Conservation (phyloP, 2,329 filamentous ascomycete species). For the Orbilia javanica region DNA sequence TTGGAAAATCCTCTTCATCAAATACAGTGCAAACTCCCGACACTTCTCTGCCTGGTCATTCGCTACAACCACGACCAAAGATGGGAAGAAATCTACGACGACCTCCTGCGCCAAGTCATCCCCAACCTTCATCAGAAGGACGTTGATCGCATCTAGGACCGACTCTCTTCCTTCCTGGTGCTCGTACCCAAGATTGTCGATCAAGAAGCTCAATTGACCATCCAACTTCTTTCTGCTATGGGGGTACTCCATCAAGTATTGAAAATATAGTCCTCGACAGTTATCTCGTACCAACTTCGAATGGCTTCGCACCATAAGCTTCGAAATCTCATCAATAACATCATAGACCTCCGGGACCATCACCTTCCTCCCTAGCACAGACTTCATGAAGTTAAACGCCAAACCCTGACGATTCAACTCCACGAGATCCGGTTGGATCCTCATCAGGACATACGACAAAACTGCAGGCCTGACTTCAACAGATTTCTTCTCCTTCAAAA, state of each 20-base stretch:
- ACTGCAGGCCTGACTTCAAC: slow-evolving; percentile 83
- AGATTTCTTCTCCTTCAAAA: slow-evolving; percentile 83
- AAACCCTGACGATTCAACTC: slow-evolving; percentile 92
- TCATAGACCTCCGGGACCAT: slow-evolving; percentile 92
- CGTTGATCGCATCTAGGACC: slow-evolving; percentile 89
- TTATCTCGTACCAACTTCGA: slow-evolving; percentile 88
- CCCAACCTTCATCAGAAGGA: slow-evolving; percentile 86
- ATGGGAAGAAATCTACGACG: slow-evolving; percentile 83
- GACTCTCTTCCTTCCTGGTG: slow-evolving; percentile 89
- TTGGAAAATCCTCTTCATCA: slow-evolving; percentile 84
- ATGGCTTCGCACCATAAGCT: slow-evolving; percentile 95
- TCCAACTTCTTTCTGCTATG: slow-evolving; percentile 89
- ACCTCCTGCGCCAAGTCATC: slow-evolving; percentile 86
- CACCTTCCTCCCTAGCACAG: slow-evolving; percentile 85
- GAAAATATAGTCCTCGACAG: slow-evolving; percentile 88
- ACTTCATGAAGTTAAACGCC: slow-evolving; percentile 92
- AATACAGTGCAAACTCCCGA: slow-evolving; percentile 80
- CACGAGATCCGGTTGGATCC: slow-evolving; percentile 87
- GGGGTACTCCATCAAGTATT: slow-evolving; percentile 94
- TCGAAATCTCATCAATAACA: slow-evolving; percentile 86
- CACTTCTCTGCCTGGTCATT: slow-evolving; percentile 92
- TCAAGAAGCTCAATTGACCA: slow-evolving; percentile 88
- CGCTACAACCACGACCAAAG: slow-evolving; percentile 83
- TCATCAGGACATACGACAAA: slow-evolving; percentile 83
- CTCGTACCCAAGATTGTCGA: slow-evolving; percentile 91